Conservation (phyloP, 2,329 filamentous ascomycete genomes). For the Aureobasidium pullulans region DNA sequence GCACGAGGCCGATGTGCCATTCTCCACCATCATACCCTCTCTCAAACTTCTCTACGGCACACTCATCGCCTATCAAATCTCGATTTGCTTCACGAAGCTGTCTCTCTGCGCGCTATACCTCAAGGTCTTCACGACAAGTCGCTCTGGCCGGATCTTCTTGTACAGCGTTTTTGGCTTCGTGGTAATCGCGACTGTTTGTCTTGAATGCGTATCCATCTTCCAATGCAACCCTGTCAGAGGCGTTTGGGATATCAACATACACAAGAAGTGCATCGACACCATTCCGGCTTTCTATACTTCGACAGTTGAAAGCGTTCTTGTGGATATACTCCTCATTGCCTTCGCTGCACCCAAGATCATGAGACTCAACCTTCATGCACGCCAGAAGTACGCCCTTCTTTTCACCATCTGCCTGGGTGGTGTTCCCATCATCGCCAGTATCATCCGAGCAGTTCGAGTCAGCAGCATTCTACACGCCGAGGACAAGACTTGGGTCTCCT, state of each 20-base stretch:
- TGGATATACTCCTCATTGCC: conserved; percentile 4
- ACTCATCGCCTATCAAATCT: conserved; percentile 2
- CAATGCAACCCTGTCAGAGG: conserved; percentile 2
- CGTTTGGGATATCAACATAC: conserved; percentile 1
- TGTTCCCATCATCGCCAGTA: conserved; percentile 4
- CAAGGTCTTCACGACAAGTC: conserved; percentile 6
- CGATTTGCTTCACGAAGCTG: conserved; percentile 8
- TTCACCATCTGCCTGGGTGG: not conserved
- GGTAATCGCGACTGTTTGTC: not conserved
- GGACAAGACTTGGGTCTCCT: conserved; percentile 7
- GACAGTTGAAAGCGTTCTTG: not conserved
- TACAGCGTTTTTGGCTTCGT: not conserved
- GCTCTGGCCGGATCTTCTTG: not conserved
- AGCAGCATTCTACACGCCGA: not conserved
- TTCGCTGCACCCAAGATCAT: conserved; percentile 9
- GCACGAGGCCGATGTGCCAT: not conserved
- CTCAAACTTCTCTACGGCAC: conserved; percentile 1
- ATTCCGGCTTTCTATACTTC: conserved; percentile 10
- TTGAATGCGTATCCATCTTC: conserved; percentile 5
- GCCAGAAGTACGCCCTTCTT: conserved; percentile 3
- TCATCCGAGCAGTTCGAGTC: conserved; percentile 2
- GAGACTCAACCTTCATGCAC: not conserved
- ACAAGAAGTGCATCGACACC: conserved; percentile 1
- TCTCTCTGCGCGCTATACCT: conserved; percentile 7
- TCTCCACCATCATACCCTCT: not conserved